A percentile compares a stretch with the other conserved stretches of the same genome.
Conservation (phyloP, 345 rosid genomes). For the Salix caprea region DNA sequence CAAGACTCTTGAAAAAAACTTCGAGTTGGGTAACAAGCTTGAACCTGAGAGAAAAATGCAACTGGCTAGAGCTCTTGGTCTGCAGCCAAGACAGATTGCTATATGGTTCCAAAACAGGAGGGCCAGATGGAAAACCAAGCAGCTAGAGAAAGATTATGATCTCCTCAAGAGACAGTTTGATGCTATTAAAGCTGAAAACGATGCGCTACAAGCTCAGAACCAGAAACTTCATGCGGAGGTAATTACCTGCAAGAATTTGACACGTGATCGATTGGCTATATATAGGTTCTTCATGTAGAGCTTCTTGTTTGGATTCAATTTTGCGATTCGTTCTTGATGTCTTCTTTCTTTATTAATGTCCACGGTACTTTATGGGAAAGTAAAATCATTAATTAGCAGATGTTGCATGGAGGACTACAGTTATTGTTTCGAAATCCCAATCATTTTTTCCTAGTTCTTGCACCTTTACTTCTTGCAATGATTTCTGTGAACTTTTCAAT, state of each 20-base stretch:
- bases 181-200: conserved; percentile 69
- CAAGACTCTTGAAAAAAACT: conserved; percentile 87
- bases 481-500: conserved; percentile 16
- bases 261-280: too few relatives aligned
- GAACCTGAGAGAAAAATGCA: conserved; percentile 99
- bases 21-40: conserved; percentile 93
- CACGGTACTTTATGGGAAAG: neutral
- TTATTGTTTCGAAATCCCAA: conserved; percentile 11
- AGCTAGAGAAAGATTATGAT: conserved; percentile 92
- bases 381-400: neutral
- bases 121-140: conserved; percentile 96
- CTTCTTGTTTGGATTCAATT: neutral
- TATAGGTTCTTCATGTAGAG: neutral
- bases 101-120: conserved; percentile 98
- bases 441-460: conserved; percentile 2
- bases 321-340: neutral
- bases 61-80: conserved; percentile 83
- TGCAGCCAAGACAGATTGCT: conserved; percentile 96
- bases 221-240: conserved; percentile 86
- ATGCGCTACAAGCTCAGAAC: conserved; percentile 79
- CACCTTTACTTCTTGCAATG: conserved; percentile 17
- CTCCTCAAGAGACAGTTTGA: conserved; percentile 77
- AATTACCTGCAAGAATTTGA: too few relatives aligned
- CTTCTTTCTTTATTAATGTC: neutral
- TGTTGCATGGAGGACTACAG: conserved; percentile 8